Base-by-base conservation (phyloP, 2,329 filamentous ascomycete genomes). In the Penicillium sp. region DNA sequence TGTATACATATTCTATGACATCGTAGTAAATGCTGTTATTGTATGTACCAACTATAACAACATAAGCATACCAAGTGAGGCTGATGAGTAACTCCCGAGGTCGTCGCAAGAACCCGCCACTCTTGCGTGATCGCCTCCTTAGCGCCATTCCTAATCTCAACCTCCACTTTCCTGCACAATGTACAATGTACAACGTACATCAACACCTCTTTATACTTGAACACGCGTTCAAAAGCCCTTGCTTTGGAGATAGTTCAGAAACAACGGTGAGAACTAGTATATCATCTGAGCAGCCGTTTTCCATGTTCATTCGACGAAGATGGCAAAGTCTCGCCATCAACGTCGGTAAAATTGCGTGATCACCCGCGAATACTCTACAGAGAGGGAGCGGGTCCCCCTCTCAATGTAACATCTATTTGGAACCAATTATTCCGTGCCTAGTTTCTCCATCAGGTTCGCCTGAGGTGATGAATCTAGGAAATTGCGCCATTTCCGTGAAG, bases 401-500 rank as follows among this genome's bases (percentile, higher is more conserved):
- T 10, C 13, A 25, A 44, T 44, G 10, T 16, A 44, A 44, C 8
- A 29, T 13, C 2, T 9, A 27, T 16, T n/a, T 5, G 7, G 51
- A 58, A 52, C 46, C 53, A 41, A 10, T 36, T 25, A 34, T 54
- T 16, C 31, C 21, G 19, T 33, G 27, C 13, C 13, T 21, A n/a
- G n/a, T 8, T 9, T 8, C 21, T 25, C 45, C 9, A 34, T 47
- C 31, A 4, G 34, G 15, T 46, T 56, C 16, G 40, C 31, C 40
- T 55, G 45, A 59, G 63, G 64, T 69, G 63, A 71, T 71, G 62
- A 57, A 57, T 58, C 52, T 51, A 52, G 50, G 54, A 55, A 63
- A 72, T 72, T 66, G 69, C 68, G 69, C 69, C 60, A 72, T 72
- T 50, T 51, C 62, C 60, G 59, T 60, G 46, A 48, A 50, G 53